Base-by-base conservation (phyloP, 257 asterid genomes). In the Paulownia fortunei region DNA sequence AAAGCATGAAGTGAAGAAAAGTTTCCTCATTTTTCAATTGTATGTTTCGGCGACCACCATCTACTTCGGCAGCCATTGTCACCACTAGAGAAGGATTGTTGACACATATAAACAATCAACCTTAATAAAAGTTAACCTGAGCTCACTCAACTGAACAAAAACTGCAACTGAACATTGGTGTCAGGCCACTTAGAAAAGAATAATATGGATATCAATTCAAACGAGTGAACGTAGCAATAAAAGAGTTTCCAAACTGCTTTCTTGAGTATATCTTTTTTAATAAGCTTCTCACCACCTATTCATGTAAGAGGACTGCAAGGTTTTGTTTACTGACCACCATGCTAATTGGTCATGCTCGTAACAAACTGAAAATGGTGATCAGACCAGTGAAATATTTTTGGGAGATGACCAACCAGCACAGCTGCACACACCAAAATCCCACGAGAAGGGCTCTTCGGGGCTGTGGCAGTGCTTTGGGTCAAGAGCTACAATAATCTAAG, bases 1-100 rank as follows among this genome's bases (percentile, higher is more conserved):
- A 44, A n/a, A 54, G 30, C 39, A 41, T 47, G 51, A 60, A 46
- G 16, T 34, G 56, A 59, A 59, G 10, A 37, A 24, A 26, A 36
- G 10, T 27, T 24, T 26, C 30, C 67, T 55, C 32, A 41, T 37
- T 16, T 27, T 41, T 49, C n/a, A 41, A 49, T 44, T 74, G 70
- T 27, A 12, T 24, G 34, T 52, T 39, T 19, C 54, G 11, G 72
- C 41, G 6, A 11, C 6, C 5, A 66, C 56, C 23, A n/a, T 19
- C 34, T 21, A 2, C 8, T 37, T 15, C 12, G 6, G 72, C 18
- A 5, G 37, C 42, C 68, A 23, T 39, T 34, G n/a, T 73, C 56
- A 73, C 18, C 69, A 73, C 69, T 18, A 73, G 34, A 13, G 37
- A 37, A 56, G 26, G 55, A 61, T 55, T 55, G 21, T 21, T 72